A percentile compares a stretch with the other conserved stretches of the same genome.
Evolutionary conservation across 495 filamentous ascomycete genomes (phyloP).

Genomic region (Talaromyces stipitatus): DNA sequence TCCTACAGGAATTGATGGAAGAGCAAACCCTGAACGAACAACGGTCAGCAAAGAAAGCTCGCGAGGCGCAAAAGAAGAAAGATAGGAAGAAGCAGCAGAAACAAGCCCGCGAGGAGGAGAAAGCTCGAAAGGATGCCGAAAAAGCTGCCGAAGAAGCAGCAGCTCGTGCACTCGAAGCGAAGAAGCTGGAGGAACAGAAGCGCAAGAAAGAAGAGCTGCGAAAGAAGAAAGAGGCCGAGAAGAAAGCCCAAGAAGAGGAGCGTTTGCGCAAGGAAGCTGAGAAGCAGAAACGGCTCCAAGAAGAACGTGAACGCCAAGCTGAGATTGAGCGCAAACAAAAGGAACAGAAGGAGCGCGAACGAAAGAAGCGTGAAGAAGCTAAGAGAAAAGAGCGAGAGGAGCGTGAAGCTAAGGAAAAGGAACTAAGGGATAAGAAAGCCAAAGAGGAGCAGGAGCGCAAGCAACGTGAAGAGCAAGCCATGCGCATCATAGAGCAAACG

Average conservation of each 20-base stretch:
- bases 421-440: conserved; percentile 47
- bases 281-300: conserved; percentile 66
- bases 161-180: conserved; percentile 64
- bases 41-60: conserved; percentile 85
- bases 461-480: conserved; percentile 54
- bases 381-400: conserved; percentile 64
- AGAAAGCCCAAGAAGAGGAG: conserved; percentile 84
- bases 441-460: conserved; percentile 63
- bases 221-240: conserved; percentile 88
- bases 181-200: conserved; percentile 71
- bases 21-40: conserved; percentile 67
- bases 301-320: conserved; percentile 75
- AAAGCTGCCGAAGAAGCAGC: conserved; percentile 87
- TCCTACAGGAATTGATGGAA: conserved; percentile 85
- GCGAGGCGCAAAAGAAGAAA: conserved; percentile 87
- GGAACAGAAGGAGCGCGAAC: conserved; percentile 67
- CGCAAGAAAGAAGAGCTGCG: conserved; percentile 79
- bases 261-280: conserved; percentile 71
- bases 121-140: conserved; percentile 74
- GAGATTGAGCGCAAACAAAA: conserved; percentile 66
- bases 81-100: conserved; percentile 82
- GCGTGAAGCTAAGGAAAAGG: conserved; percentile 61
- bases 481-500: conserved; percentile 44
- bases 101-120: conserved; percentile 81
- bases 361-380: conserved; percentile 55